Evolutionary conservation across 352 stramenopile species (phyloP).

Genomic region (Phytophthora sp.): DNA sequence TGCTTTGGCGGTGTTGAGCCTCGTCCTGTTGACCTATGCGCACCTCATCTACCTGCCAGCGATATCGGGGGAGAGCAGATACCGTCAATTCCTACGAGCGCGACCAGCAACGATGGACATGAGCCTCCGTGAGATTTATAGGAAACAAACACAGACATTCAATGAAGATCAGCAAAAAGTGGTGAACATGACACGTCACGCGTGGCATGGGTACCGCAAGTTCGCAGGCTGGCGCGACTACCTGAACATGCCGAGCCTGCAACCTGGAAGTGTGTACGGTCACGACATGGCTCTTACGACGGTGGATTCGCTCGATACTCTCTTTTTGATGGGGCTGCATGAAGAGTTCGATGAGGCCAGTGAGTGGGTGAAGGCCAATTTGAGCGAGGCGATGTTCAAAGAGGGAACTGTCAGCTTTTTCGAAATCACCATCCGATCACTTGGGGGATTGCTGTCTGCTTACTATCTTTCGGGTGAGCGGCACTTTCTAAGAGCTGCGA

Average conservation of each 20-base stretch:
- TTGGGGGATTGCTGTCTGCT: conserved; percentile 62
- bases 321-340: conserved; percentile 66
- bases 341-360: conserved; percentile 71
- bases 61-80: not conserved
- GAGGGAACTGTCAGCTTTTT: conserved; percentile 58
- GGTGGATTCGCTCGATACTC: conserved; percentile 73
- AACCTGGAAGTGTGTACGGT: conserved; percentile 31
- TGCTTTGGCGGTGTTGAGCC: conserved; percentile 8
- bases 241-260: conserved; percentile 35
- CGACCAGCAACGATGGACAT: not conserved
- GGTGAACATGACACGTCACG: conserved; percentile 59
- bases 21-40: conserved; percentile 17
- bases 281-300: conserved; percentile 74
- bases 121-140: conserved; percentile 37
- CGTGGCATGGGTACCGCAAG: conserved; percentile 57
- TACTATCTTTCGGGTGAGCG: conserved; percentile 56
- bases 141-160: conserved; percentile 17
- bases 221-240: conserved; percentile 47
- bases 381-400: conserved; percentile 41
- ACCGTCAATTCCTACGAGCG: conserved; percentile 21
- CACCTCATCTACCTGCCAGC: conserved; percentile 28
- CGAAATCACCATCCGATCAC: conserved; percentile 63
- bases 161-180: conserved; percentile 52
- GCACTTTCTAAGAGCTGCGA: conserved; percentile 53
- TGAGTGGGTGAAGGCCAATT: conserved; percentile 54